Percentiles rank a stretch among this genome's conserved stretches.
Evolutionary conservation across 2,329 filamentous ascomycete genomes (phyloP).

Genomic region (Plenodomus biglobosus): DNA sequence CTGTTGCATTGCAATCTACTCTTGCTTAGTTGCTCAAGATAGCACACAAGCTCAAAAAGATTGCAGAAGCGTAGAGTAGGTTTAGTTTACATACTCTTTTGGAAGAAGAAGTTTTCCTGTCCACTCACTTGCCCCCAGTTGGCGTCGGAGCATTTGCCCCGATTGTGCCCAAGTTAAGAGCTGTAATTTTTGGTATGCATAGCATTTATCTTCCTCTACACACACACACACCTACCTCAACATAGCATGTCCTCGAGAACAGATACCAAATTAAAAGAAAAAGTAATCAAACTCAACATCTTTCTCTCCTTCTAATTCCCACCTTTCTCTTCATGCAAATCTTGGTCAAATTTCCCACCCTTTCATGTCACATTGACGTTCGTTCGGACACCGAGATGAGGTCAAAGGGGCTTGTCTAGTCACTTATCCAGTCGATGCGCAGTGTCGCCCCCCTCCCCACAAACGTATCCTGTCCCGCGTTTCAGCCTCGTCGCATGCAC

Average conservation of each 20-base stretch:
- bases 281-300: neutral
- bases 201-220: neutral
- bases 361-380: neutral
- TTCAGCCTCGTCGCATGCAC: constrained; percentile 33
- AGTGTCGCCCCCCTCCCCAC: too few relatives aligned
- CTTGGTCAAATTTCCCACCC: neutral
- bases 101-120: constrained; percentile 4
- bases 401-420: too few relatives aligned
- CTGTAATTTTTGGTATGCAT: constrained; percentile 17
- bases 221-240: neutral
- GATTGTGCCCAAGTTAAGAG: constrained; percentile 8
- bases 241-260: constrained; percentile 9
- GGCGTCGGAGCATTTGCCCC: constrained; percentile 11
- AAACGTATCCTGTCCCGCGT: constrained; percentile 5
- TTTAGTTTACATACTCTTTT: neutral
- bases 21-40: neutral
- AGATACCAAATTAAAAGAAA: constrained; percentile 2
- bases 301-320: neutral
- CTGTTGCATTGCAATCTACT: neutral
- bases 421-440: too few relatives aligned
- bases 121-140: constrained; percentile 6
- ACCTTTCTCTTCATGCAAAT: neutral
- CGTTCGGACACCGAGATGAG: neutral
- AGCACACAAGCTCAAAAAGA: constrained; percentile 4
- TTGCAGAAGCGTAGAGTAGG: constrained; percentile 8